Conservation (phyloP, 306 rosid species). For the Cicer arietinum region DNA sequence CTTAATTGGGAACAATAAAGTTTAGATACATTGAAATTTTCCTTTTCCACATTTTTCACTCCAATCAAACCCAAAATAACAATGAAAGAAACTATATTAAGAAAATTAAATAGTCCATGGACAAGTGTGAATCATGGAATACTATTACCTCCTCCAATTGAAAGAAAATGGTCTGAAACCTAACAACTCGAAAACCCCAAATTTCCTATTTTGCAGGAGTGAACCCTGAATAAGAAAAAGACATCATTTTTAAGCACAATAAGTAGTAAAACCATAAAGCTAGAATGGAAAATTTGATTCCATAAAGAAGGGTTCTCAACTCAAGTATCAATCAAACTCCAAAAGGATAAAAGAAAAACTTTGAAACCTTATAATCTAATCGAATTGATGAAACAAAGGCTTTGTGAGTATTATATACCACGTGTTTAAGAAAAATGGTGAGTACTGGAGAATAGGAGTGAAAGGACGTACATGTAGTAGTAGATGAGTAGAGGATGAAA, state of each 20-base stretch:
- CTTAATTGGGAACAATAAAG: slow-evolving; percentile 7
- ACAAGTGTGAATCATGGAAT: slow-evolving; percentile 3
- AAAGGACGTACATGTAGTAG: slow-evolving; percentile 34
- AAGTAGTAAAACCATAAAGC: neutral
- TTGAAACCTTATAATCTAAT: neutral
- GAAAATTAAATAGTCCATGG: neutral
- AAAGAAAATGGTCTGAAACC: slow-evolving; percentile 47
- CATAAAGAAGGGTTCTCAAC: neutral
- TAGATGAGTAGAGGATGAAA: slow-evolving; percentile 39
- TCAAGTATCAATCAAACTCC: neutral
- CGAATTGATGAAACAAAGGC: neutral
- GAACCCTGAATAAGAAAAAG: slow-evolving; percentile 41
- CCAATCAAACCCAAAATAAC: slow-evolving; percentile 9
- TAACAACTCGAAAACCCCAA: slow-evolving; percentile 37
- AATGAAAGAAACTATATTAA: neutral
- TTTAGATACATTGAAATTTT: slow-evolving; percentile 5
- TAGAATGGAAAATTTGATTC: neutral
- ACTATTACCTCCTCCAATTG: slow-evolving; percentile 53
- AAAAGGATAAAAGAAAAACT: neutral
- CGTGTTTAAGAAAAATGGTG: neutral
- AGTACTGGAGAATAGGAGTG: neutral
- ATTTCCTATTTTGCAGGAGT: slow-evolving; percentile 40
- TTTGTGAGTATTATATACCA: too few species aligned
- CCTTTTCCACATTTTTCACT: neutral
- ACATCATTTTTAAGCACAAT: slow-evolving; percentile 29